Evolutionary conservation across 2,329 filamentous ascomycete genomes (phyloP).

Genomic region (Xylariaceae sp.): DNA sequence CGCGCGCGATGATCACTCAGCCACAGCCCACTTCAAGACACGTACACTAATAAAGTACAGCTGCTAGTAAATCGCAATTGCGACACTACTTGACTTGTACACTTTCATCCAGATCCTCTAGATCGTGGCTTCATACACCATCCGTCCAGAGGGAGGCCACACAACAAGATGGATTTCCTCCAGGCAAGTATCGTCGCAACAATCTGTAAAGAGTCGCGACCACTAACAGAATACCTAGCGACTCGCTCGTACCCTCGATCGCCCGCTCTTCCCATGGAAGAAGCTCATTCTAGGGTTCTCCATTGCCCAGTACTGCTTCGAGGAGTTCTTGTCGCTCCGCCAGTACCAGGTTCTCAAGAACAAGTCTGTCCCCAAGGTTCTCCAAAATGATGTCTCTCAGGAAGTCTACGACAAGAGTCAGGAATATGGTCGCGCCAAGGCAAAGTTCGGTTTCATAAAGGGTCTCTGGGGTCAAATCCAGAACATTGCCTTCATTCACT

Average conservation of each 20-base stretch:
- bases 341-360: constrained; percentile 84
- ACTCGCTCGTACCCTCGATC: constrained; percentile 82
- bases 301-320: constrained; percentile 82
- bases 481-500: constrained; percentile 84
- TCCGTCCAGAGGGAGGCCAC: constrained; percentile 14
- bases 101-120: constrained; percentile 8
- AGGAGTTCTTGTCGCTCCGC: constrained; percentile 80
- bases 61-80: no score
- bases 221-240: constrained; percentile 41
- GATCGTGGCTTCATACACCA: constrained; percentile 13
- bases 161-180: constrained; percentile 33
- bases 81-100: not conserved
- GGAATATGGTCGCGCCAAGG: constrained; percentile 93
- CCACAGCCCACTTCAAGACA: constrained; percentile 7
- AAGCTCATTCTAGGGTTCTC: constrained; percentile 92
- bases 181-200: constrained; percentile 28
- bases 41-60: constrained; percentile 11
- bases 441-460: constrained; percentile 77
- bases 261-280: constrained; percentile 95
- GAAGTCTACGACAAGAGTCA: constrained; percentile 93
- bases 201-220: not conserved
- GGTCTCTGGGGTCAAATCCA: constrained; percentile 82
- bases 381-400: constrained; percentile 81
- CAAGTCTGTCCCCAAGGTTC: constrained; percentile 75
- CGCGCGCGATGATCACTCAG: constrained; percentile 1